Percentiles rank a stretch among this genome's conserved stretches.
phyloP scores from a whole-genome alignment of 805 yeast genomes.

The Spathaspora boniae region DNA sequence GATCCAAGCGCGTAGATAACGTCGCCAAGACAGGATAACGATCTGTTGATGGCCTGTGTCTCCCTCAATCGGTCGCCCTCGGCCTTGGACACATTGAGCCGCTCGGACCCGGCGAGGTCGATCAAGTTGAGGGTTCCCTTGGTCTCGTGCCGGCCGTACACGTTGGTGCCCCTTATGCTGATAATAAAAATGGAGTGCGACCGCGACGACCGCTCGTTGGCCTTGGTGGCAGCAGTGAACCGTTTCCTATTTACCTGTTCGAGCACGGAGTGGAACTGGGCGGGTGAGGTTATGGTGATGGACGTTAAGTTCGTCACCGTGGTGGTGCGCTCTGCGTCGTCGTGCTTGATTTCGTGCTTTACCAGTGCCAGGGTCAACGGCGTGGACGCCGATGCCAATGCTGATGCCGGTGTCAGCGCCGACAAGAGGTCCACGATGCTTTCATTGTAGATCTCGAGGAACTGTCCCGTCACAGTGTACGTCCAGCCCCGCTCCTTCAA shows the following conservation, averaged over 20 bases:
- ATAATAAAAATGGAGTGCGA: slow-evolving; percentile 84
- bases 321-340: slow-evolving; percentile 50
- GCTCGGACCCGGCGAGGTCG: slow-evolving; percentile 93
- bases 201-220: slow-evolving; percentile 83
- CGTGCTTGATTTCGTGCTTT: slow-evolving; percentile 75
- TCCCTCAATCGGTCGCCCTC: slow-evolving; percentile 79
- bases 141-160: slow-evolving; percentile 41
- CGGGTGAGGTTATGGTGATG: slow-evolving; percentile 42
- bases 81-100: slow-evolving; percentile 70
- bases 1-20: slow-evolving; percentile 70
- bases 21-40: slow-evolving; percentile 84
- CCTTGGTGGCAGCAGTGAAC: slow-evolving; percentile 75
- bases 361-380: slow-evolving; percentile 1
- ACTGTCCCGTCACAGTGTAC: slow-evolving; percentile 64
- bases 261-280: slow-evolving; percentile 50
- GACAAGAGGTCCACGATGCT: slow-evolving; percentile 64
- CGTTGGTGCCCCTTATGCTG: slow-evolving; percentile 52
- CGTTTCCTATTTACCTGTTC: slow-evolving; percentile 57
- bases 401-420: slow-evolving; percentile 3
- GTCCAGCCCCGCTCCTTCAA: slow-evolving; percentile 58
- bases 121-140: slow-evolving; percentile 74
- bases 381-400: slow-evolving; percentile 7
- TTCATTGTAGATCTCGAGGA: slow-evolving; percentile 89
- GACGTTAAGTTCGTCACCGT: slow-evolving; percentile 57
- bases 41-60: slow-evolving; percentile 85